Base-by-base conservation (phyloP, 1,284 basidiomycete genomes). In the Bondarzewia mesenterica region DNA sequence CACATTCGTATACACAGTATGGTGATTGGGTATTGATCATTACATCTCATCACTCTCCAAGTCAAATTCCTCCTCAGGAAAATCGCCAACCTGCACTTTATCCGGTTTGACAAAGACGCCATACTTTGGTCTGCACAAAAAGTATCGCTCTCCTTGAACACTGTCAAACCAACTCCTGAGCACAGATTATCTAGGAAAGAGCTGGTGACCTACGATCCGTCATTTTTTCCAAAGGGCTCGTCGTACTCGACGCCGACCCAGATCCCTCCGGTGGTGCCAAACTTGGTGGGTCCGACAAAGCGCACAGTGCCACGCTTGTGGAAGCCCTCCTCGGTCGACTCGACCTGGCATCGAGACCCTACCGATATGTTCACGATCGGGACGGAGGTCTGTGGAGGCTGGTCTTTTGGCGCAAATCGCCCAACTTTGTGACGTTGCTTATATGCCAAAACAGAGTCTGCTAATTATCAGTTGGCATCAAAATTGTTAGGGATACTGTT, bases 241-340 rank as follows among this genome's bases (percentile, higher is more conserved):
- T 99, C 96, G 58, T 95, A 91, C 65, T 96, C 90, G 6, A 99
- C 74, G 1, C 95, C 96, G 2, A 98, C 78, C 95, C 95, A 98
- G 0, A 79, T 62, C 0, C 85, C 85, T 44, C 71, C 67, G 1
- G 68, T 65, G 52, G 74, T 80, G 27, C 81, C 81, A 60, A 98
- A 96, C 47, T 76, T 72, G 0, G 93, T 91, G 22, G 69, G 62
- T 0, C 96, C 96, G 10, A 94, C 82, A 59, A 85, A 99, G 7
- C 84, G 74, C 20, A 99, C 82, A 0, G 83, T 85, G 0, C 95
- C 95, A 22, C 91, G 77, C 57, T 91, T 85, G 47, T 76, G 77
- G 45, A 91, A 67, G 3, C 75, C 81, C 22, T 77, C 72, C 46
- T 85, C 82, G 5, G 66, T 58, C 0, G 80, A 80, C 56, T 88